Percentiles rank a stretch among this genome's conserved stretches.
These are phyloP conservation scores for Collybia sp. DNA, from an alignment of 768 basidiomycete species.

Conservation along the genomic window DNA sequence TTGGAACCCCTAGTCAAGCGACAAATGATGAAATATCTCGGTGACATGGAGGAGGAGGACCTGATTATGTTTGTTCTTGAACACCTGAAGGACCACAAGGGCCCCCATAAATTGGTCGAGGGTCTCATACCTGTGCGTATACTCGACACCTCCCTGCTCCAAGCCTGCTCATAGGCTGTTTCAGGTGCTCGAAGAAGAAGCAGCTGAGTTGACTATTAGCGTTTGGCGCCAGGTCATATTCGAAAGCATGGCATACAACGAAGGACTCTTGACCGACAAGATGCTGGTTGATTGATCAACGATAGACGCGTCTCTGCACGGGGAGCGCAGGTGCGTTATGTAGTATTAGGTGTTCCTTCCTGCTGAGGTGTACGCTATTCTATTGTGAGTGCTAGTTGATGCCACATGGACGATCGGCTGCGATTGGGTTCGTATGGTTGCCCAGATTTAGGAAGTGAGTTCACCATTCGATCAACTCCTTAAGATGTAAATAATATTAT, in stretches of 20 bases:
- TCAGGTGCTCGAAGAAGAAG: conserved; percentile 93
- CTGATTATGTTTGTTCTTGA: conserved; percentile 92
- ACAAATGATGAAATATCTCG: conserved; percentile 83
- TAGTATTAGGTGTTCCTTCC: conserved; percentile 39
- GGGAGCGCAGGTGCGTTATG: conserved; percentile 59
- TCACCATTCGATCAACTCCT: conserved; percentile 43
- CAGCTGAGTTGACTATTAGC: conserved; percentile 65
- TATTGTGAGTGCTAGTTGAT: conserved; percentile 24
- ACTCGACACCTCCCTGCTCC: not conserved
- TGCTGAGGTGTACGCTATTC: conserved; percentile 38
- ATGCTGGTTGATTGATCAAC: conserved; percentile 67
- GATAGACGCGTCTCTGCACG: conserved; percentile 22
- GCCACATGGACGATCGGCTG: conserved; percentile 17
- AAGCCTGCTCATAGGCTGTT: conserved; percentile 2
- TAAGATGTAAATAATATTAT: conserved; percentile 44
- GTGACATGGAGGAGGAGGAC: conserved; percentile 91
- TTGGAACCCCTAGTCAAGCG: conserved; percentile 80
- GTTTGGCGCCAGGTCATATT: conserved; percentile 94
- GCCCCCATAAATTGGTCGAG: conserved; percentile 80
- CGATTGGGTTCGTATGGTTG: conserved; percentile 15
- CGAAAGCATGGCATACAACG: conserved; percentile 90
- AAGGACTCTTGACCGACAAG: conserved; percentile 83
- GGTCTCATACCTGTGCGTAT: conserved; percentile 83
- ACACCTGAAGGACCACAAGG: conserved; percentile 88
- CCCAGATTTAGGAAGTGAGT: conserved; percentile 43